Evolutionary conservation across 225 moss, liverwort and hornwort species (phyloP).

Genomic region (Bryoerythrophyllum caledonicum): DNA sequence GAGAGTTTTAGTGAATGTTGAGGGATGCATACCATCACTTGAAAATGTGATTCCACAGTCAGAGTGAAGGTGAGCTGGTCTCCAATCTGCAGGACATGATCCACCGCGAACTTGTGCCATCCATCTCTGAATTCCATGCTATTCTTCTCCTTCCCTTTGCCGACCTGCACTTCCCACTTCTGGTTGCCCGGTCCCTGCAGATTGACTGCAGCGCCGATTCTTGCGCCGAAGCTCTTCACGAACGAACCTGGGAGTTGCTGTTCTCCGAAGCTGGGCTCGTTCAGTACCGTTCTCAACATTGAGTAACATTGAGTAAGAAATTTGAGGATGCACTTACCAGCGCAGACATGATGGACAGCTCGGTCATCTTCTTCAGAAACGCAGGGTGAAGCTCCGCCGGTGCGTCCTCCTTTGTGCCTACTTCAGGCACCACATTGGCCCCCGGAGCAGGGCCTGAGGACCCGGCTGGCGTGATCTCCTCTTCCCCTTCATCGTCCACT

Average conservation of each 20-base stretch:
- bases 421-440: background rate
- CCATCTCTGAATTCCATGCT: slow-evolving; percentile 35
- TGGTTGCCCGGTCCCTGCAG: slow-evolving; percentile 50
- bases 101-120: slow-evolving; percentile 53
- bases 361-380: slow-evolving; percentile 53
- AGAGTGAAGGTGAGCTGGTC: slow-evolving; percentile 57
- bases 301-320: background rate
- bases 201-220: slow-evolving; percentile 29
- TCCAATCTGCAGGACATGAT: slow-evolving; percentile 55
- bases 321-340: slow-evolving; percentile 15
- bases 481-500: slow-evolving; percentile 27
- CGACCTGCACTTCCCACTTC: slow-evolving; percentile 45
- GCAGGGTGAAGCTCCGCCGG: slow-evolving; percentile 17
- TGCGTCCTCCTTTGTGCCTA: slow-evolving; percentile 7
- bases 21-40: slow-evolving; percentile 41
- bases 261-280: background rate
- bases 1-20: background rate
- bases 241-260: slow-evolving; percentile 62
- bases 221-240: slow-evolving; percentile 31
- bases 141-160: slow-evolving; percentile 21
- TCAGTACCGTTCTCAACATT: background rate
- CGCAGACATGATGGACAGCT: slow-evolving; percentile 25
- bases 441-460: slow-evolving; percentile 22
- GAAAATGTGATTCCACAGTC: slow-evolving; percentile 38
- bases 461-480: slow-evolving; percentile 25